Conservation (phyloP, 805 yeast genomes). For the Saccharomyces jurei region DNA sequence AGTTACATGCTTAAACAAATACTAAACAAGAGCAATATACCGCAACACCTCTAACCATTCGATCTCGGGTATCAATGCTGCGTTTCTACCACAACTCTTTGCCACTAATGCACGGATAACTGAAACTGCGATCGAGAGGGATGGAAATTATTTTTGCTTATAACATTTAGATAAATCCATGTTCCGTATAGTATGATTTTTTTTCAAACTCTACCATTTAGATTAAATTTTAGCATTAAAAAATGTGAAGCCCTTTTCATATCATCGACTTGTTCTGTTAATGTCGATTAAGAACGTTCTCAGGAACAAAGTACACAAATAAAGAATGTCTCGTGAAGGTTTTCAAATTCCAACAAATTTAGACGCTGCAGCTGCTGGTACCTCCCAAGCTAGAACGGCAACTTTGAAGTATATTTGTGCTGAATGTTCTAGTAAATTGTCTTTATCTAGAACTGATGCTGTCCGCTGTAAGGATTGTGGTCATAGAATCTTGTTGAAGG, state of each 20-base stretch:
- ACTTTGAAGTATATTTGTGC: slow-evolving; percentile 95
- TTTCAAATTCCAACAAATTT: slow-evolving; percentile 74
- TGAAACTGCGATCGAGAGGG: no score
- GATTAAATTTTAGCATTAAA: background rate
- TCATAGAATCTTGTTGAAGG: slow-evolving; percentile 93
- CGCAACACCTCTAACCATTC: background rate
- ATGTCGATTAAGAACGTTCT: background rate
- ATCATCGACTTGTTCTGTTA: background rate
- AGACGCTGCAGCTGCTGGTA: slow-evolving; percentile 82
- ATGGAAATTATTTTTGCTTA: no score
- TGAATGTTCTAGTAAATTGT: slow-evolving; percentile 84
- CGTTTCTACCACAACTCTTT: background rate
- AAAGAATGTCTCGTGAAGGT: slow-evolving; percentile 66
- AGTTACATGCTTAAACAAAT: background rate
- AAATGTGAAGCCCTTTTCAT: background rate
- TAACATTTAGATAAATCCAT: background rate
- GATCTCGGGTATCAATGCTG: background rate
- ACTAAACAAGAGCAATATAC: background rate
- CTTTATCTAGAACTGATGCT: slow-evolving; percentile 87
- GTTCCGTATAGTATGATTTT: background rate
- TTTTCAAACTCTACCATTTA: background rate
- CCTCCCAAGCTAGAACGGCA: slow-evolving; percentile 56
- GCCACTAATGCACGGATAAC: background rate
- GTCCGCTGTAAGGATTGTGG: slow-evolving; percentile 98
- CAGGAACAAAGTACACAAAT: background rate